A percentile compares a stretch with the other conserved stretches of the same genome.
phyloP scores from a whole-genome alignment of 768 basidiomycete genomes.

The Leccinum subtestaceum region DNA sequence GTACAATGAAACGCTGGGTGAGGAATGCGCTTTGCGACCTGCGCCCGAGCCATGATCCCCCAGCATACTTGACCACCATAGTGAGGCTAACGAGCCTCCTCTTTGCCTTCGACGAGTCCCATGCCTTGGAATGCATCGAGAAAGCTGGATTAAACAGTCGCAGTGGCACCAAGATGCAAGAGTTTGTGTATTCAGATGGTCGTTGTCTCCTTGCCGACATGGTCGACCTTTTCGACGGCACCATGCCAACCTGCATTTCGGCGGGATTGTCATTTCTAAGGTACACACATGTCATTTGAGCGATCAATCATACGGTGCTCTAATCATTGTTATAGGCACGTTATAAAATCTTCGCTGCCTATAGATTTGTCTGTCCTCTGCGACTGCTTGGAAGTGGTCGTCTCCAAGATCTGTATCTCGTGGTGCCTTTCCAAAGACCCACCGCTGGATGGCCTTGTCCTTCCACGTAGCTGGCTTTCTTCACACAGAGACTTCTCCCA shows the following conservation, averaged over 20 bases:
- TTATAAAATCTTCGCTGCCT: conserved; percentile 35
- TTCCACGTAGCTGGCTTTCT: conserved; percentile 56
- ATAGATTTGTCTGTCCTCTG: conserved; percentile 51
- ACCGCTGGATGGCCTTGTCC: conserved; percentile 43
- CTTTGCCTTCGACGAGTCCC: conserved; percentile 36
- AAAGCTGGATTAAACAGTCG: conserved; percentile 29
- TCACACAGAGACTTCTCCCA: conserved; percentile 11
- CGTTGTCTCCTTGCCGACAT: conserved; percentile 34
- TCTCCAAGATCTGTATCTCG: conserved; percentile 39
- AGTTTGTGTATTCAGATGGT: conserved; percentile 16
- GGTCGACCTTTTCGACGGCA: conserved; percentile 29
- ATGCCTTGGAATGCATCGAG: conserved; percentile 35
- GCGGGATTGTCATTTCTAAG: conserved; percentile 39
- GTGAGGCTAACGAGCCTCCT: conserved; percentile 37
- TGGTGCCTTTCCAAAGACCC: conserved; percentile 19
- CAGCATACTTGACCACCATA: conserved; percentile 38
- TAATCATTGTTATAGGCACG: conserved; percentile 35
- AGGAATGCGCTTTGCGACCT: conserved; percentile 43
- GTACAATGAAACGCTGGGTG: conserved; percentile 46
- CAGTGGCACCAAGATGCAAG: background rate
- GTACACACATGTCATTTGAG: conserved; percentile 24
- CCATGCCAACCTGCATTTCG: conserved; percentile 23
- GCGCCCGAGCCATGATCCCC: background rate
- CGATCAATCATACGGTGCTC: conserved; percentile 24
- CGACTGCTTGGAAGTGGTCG: conserved; percentile 48